A percentile compares a stretch with the other conserved stretches of the same genome.
Conservation (phyloP, 202 grass and related monocot genomes). For the Setaria italica region DNA sequence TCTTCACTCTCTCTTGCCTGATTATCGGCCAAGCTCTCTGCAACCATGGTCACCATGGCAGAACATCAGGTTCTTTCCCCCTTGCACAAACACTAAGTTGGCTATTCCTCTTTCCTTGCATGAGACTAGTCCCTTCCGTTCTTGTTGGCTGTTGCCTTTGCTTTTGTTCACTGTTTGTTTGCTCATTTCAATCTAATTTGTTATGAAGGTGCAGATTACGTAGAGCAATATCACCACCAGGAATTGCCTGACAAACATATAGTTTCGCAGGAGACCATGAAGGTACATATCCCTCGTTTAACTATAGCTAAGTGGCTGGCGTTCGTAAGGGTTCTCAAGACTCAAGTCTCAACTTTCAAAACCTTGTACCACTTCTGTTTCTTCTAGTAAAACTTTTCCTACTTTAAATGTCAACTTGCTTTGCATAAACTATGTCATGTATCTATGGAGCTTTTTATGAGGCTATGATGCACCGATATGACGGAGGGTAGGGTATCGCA, state of each 20-base stretch:
- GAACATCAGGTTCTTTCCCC: conserved; percentile 42
- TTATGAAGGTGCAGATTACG: conserved; percentile 52
- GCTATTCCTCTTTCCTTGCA: conserved; percentile 27
- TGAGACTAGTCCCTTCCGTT: background rate
- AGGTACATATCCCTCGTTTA: conserved; percentile 44
- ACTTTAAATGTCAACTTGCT: conserved; percentile 26
- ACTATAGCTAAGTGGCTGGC: background rate
- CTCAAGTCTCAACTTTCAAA: conserved; percentile 28
- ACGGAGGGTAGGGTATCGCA: background rate
- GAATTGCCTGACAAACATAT: conserved; percentile 40
- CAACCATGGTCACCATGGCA: conserved; percentile 50
- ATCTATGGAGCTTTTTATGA: conserved; percentile 32
- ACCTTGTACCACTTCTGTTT: conserved; percentile 8
- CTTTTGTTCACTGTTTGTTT: conserved; percentile 6
- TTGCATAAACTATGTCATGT: background rate
- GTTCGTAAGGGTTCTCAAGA: conserved; percentile 20
- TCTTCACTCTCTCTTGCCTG: conserved; percentile 68
- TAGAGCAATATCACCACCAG: conserved; percentile 46
- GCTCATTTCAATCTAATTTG: conserved; percentile 38
- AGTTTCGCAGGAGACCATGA: conserved; percentile 48
- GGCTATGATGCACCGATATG: background rate
- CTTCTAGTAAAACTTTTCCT: conserved; percentile 20
- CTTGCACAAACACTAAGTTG: background rate
- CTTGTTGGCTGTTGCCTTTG: conserved; percentile 10
- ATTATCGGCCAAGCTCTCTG: conserved; percentile 56